Evolutionary conservation across 805 yeast species (phyloP).

Genomic region (Grigorovia jiainica): DNA sequence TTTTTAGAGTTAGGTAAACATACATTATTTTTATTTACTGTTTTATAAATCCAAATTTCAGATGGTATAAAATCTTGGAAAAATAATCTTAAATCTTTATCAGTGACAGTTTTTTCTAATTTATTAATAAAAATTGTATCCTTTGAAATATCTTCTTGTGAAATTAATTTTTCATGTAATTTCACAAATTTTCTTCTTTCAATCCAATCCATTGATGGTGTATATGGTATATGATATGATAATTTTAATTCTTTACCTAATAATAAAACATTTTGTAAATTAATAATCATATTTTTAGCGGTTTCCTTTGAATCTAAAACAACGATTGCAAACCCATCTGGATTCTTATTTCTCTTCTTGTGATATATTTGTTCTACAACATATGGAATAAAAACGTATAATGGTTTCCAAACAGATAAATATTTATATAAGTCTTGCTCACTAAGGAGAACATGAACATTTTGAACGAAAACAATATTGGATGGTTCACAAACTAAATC

Average conservation of each 20-base stretch:
- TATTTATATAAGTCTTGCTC: slow-evolving; percentile 42
- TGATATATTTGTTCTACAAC: too few relatives aligned
- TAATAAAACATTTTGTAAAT: slow-evolving; percentile 52
- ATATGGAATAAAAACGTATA: slow-evolving; percentile 43
- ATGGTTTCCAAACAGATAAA: slow-evolving; percentile 35
- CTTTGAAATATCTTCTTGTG: slow-evolving; percentile 22
- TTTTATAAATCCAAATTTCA: slow-evolving; percentile 39
- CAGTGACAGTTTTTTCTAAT: slow-evolving; percentile 33
- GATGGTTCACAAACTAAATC: background rate
- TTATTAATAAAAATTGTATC: slow-evolving; percentile 39
- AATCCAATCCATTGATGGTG: slow-evolving; percentile 15
- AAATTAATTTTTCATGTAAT: background rate
- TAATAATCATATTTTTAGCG: slow-evolving; percentile 55
- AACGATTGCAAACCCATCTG: slow-evolving; percentile 71
- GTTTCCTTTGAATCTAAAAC: slow-evolving; percentile 60
- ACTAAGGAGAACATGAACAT: slow-evolving; percentile 43
- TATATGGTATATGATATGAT: slow-evolving; percentile 36
- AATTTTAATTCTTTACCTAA: slow-evolving; percentile 34
- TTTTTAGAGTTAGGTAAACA: background rate
- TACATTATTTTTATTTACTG: background rate
- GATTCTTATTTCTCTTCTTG: slow-evolving; percentile 16
- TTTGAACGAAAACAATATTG: slow-evolving; percentile 42
- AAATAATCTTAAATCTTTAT: slow-evolving; percentile 36
- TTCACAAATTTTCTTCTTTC: background rate
- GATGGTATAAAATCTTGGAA: slow-evolving; percentile 38